Base-by-base conservation (phyloP, 2,329 filamentous ascomycete species). In the Aureobasidium musti region DNA sequence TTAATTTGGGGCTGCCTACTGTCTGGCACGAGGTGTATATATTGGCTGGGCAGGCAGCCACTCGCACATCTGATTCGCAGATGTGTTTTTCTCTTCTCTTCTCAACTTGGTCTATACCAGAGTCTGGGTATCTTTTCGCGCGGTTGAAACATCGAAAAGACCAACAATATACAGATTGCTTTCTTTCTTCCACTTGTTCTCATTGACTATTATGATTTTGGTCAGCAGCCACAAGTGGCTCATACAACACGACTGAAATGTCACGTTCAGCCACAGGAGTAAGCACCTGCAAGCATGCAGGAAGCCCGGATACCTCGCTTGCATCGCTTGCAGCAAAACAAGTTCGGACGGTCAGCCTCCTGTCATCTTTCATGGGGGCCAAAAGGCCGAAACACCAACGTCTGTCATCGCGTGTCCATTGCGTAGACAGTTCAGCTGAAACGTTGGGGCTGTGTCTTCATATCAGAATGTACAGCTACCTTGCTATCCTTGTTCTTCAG, bases 201-300 rank as follows among this genome's bases (percentile, higher is more conserved):
- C 10, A 8, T 33, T 1, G 8, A 21, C 17, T n/a, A 14, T n/a
- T 2, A n/a, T 52, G 3, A 10, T 30, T 33, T 33, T 52, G 43
- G 57, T 61, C 28, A 61, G 43, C 57, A 61, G 57, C 57, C 57
- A 60, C 56, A 49, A 23, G 57, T 61, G 57, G 57, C 57, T 61
- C 39, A 45, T 49, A n/a, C 54, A 33, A 59, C 4, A 30, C 3
- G 30, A 41, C 11, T 39, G 13, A 56, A 39, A 33, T 43, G 28
- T 37, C 5, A 37, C 33, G 26, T 49, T 30, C 57, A 61, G 57
- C 43, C 57, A 61, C 30, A 49, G 17, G n/a, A n/a, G 45, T n/a
- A 26, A 49, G 57, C 57, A 37, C 41, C 35, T 47, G 56, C 26
- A 59, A 45, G 3, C 35, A 56, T 41, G 53, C 53, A 56, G 33